These are phyloP conservation scores for Curvularia lunata DNA, from an alignment of 2,329 filamentous ascomycete species.

Conservation along the genomic window DNA sequence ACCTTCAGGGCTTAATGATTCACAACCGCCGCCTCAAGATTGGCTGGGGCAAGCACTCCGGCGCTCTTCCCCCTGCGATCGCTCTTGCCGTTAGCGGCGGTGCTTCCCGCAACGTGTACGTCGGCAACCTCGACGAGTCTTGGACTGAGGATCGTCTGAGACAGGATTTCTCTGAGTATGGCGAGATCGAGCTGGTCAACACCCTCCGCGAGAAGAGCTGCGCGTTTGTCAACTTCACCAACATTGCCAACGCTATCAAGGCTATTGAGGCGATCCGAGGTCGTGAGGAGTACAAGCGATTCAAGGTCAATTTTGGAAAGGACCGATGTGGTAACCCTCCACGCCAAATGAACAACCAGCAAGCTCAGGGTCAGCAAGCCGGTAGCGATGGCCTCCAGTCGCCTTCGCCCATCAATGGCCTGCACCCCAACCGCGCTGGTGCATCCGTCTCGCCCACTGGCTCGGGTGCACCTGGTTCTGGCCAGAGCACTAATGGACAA, in stretches of 20 bases:
- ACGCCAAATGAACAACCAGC: conserved; percentile 73
- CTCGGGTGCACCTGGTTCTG: conserved; percentile 63
- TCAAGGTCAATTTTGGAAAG: conserved; percentile 99
- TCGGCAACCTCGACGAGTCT: conserved; percentile 95
- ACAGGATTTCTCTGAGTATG: conserved; percentile 96
- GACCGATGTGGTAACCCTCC: conserved; percentile 97
- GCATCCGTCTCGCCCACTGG: conserved; percentile 67
- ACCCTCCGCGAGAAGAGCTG: conserved; percentile 98
- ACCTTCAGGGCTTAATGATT: conserved; percentile 97
- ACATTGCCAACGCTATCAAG: conserved; percentile 99
- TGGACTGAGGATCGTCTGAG: conserved; percentile 96
- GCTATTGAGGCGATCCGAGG: conserved; percentile 95
- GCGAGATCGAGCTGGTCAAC: conserved; percentile 97
- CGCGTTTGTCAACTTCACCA: conserved; percentile 99
- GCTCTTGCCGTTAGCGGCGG: conserved; percentile 94
- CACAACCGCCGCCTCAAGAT: conserved; percentile 98
- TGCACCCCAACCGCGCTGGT: conserved; percentile 60
- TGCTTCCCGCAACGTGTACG: conserved; percentile 97
- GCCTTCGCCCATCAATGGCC: conserved; percentile 63
- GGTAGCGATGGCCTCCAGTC: conserved; percentile 66
- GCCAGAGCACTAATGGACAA: conserved; percentile 61
- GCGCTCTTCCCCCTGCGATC: conserved; percentile 92
- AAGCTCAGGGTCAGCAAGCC: conserved; percentile 68
- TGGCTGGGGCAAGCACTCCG: conserved; percentile 99
- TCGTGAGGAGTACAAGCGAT: conserved; percentile 94